Base-by-base conservation (phyloP, 169 alveolate genomes). In the Cryptosporidium xiaoi region DNA sequence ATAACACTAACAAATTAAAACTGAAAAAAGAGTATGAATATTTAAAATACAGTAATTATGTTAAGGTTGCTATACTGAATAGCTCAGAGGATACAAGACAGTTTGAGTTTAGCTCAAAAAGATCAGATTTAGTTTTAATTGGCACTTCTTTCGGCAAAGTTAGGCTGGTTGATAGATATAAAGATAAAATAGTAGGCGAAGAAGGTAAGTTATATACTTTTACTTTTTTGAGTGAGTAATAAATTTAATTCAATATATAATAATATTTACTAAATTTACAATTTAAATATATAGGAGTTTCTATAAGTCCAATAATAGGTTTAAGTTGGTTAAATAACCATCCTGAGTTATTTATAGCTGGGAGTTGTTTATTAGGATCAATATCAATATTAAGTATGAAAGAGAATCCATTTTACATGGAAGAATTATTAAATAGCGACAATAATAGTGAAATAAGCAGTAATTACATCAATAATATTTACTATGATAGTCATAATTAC, bases 241-340 rank as follows among this genome's bases (percentile, higher is more conserved):
- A 40, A 40, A 20, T 24, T 27, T n/a, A 62, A 62, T 1, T 24
- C 18, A 27, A 27, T 8, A 62, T 62, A 0, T 62, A 24, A 27
- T 62, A 15, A 62, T 24, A 27, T 6, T 20, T 62, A 27, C 18
- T 20, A 20, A 24, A 24, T 24, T 24, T 24, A 24, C 27, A 24
- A 24, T 24, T 2, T 62, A 13, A 15, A 20, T 15, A 48, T 67
- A 24, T 69, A 69, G 83, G 83, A 16, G 33, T 29, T 6, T 69
- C 83, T 20, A n/a, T 69, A 27, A 69, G 87, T 8, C 91, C 84
- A 20, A 90, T 90, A 36, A 58, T 90, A 46, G 93, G 91, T 0
- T 82, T 90, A 64, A 34, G 90, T 31, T 90, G 93, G 93, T 82
- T 83, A 24, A 64, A 65, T n/a, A 68, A 65, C 29, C 91, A 90